Conservation (phyloP, 495 filamentous ascomycete species). For the Aspergillus bridgeri region DNA sequence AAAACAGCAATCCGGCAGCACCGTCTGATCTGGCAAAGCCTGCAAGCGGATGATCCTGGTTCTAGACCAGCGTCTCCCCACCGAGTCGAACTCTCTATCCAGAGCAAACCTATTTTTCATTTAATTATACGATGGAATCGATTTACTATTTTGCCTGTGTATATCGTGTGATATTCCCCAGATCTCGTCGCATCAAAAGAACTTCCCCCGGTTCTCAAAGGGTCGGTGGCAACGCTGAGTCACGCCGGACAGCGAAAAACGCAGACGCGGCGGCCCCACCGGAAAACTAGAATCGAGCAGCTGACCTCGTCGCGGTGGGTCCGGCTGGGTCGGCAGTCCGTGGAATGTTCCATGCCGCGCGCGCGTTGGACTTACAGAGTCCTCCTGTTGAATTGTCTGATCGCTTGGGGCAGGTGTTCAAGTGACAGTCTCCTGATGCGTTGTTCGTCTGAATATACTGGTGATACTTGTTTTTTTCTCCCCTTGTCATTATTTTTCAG, state of each 20-base stretch:
- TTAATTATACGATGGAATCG: too few species aligned
- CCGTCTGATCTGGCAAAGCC: slow-evolving; percentile 25
- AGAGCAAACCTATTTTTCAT: too few species aligned
- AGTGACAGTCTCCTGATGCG: neutral
- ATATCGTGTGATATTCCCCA: too few species aligned
- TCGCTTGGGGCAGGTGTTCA: neutral
- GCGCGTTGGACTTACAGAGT: too few species aligned
- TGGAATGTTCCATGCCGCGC: slow-evolving; percentile 22
- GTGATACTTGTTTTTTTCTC: neutral
- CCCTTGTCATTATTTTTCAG: neutral
- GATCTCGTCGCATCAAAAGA: too few species aligned
- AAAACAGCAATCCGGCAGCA: slow-evolving; percentile 23
- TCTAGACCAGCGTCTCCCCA: slow-evolving; percentile 17
- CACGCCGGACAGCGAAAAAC: neutral
- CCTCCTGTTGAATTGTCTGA: slow-evolving; percentile 2
- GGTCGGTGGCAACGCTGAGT: neutral
- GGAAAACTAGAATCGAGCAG: slow-evolving; percentile 16
- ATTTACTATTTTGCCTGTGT: too few species aligned
- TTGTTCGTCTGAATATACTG: neutral
- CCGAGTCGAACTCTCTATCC: too few species aligned
- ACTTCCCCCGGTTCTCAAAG: too few species aligned
- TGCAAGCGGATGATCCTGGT: slow-evolving; percentile 22
- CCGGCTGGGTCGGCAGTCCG: slow-evolving; percentile 19
- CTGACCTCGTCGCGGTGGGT: slow-evolving; percentile 20
- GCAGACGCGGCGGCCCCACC: slow-evolving; percentile 11